Percentiles rank a stretch among this genome's conserved stretches.
Conservation (phyloP, 345 rosid genomes). For the Heritiera littoralis region DNA sequence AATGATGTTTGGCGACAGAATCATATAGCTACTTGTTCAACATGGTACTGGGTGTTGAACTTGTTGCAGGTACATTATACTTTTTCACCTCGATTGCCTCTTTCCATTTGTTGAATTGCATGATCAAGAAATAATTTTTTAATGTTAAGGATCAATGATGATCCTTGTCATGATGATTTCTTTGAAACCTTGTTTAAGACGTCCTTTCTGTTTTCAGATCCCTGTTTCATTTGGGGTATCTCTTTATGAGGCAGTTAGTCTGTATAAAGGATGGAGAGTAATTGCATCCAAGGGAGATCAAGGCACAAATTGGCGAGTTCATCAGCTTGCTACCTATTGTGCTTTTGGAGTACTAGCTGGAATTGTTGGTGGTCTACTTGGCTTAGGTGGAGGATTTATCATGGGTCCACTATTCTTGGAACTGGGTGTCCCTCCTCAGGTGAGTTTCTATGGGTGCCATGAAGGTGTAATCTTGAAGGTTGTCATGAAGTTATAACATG, state of each 20-base stretch:
- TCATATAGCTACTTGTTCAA: slow-evolving; percentile 55
- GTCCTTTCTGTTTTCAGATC: slow-evolving; percentile 37
- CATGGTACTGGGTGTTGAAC: slow-evolving; percentile 62
- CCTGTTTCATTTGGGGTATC: slow-evolving; percentile 73
- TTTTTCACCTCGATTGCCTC: not conserved
- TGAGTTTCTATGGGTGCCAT: slow-evolving; percentile 12
- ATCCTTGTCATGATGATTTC: not conserved
- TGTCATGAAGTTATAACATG: not conserved
- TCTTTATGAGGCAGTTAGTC: slow-evolving; percentile 59
- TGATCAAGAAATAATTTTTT: not conserved
- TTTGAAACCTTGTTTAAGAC: not conserved
- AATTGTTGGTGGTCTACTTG: slow-evolving; percentile 74
- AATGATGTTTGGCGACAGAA: slow-evolving; percentile 43
- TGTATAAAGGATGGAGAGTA: slow-evolving; percentile 61
- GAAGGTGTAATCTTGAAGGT: not conserved
- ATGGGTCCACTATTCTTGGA: slow-evolving; percentile 81
- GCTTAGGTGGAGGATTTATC: slow-evolving; percentile 82
- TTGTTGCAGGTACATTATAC: slow-evolving; percentile 51
- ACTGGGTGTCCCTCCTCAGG: slow-evolving; percentile 80
- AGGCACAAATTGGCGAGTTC: slow-evolving; percentile 37
- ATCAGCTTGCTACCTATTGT: slow-evolving; percentile 59
- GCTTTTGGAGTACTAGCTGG: slow-evolving; percentile 63
- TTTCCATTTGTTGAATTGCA: not conserved
- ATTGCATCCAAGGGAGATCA: slow-evolving; percentile 65
- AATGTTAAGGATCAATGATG: not conserved